Conservation (phyloP, 768 basidiomycete genomes). For the Omphalotus guepiniiformis region DNA sequence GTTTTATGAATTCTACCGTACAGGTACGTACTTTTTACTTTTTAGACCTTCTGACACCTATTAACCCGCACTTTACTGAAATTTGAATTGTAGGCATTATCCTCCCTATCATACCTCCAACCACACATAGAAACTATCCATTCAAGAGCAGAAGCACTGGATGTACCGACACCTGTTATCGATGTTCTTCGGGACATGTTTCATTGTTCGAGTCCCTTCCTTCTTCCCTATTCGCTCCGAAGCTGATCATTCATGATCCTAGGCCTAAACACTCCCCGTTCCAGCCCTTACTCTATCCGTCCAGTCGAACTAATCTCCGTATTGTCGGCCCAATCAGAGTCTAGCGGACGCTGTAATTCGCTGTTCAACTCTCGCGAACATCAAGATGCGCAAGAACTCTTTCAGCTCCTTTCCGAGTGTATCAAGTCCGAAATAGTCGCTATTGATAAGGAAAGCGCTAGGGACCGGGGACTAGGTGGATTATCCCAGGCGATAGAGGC, state of each 20-base stretch:
- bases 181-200: conserved; percentile 75
- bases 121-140: conserved; percentile 76
- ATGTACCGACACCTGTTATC: conserved; percentile 83
- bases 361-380: conserved; percentile 89
- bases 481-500: conserved; percentile 29
- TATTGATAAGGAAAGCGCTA: conserved; percentile 65
- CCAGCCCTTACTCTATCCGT: conserved; percentile 57
- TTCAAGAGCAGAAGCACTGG: conserved; percentile 68
- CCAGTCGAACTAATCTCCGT: conserved; percentile 71
- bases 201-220: conserved; percentile 42
- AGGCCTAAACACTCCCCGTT: conserved; percentile 66
- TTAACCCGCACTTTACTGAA: conserved; percentile 10
- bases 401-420: conserved; percentile 87
- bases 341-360: conserved; percentile 48
- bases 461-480: conserved; percentile 69
- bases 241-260: not conserved
- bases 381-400: conserved; percentile 98
- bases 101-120: conserved; percentile 79
- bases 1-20: conserved; percentile 96
- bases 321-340: conserved; percentile 50
- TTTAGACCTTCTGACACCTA: not conserved
- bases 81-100: conserved; percentile 71
- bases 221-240: not conserved
- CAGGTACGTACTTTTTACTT: conserved; percentile 48
- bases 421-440: conserved; percentile 80